Conservation (phyloP, 345 rosid genomes). For the Bretschneidera sinensis region DNA sequence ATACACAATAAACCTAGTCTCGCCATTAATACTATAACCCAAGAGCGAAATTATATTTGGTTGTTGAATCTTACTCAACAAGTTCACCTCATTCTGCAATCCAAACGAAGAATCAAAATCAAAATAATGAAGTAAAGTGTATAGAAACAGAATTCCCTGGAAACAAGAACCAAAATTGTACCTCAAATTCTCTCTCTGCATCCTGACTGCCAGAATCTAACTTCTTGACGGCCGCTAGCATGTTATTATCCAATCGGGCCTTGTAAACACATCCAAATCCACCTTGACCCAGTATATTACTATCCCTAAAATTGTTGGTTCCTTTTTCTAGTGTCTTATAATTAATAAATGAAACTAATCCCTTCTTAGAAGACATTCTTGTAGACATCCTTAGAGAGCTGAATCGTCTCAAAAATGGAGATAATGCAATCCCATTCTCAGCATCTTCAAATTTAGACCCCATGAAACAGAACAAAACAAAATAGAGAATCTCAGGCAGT, state of each 20-base stretch:
- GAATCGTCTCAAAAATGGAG: conserved; percentile 52
- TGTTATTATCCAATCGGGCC: conserved; percentile 55
- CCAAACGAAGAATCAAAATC: conserved; percentile 7
- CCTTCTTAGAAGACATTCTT: conserved; percentile 32
- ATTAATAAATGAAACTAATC: conserved; percentile 52
- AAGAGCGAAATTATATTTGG: conserved; percentile 68
- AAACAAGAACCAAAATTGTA: conserved; percentile 8
- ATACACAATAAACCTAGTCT: conserved; percentile 63
- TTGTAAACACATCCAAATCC: conserved; percentile 88
- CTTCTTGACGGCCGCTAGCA: conserved; percentile 77
- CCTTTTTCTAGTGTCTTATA: conserved; percentile 61
- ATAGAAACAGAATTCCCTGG: neutral
- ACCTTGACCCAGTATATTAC: conserved; percentile 75
- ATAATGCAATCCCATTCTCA: conserved; percentile 43
- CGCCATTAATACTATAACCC: conserved; percentile 62
- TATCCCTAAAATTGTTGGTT: conserved; percentile 61
- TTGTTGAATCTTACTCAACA: conserved; percentile 73
- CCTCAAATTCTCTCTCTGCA: conserved; percentile 77
- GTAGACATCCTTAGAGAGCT: conserved; percentile 32
- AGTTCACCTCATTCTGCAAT: conserved; percentile 81
- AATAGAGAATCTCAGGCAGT: conserved; percentile 13
- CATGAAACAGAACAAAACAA: conserved; percentile 12
- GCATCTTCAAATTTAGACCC: conserved; percentile 33
- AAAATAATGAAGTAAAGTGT: neutral
- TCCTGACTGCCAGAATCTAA: conserved; percentile 61